Conservation (phyloP, 768 basidiomycete species). For the Termitomyces sp. region DNA sequence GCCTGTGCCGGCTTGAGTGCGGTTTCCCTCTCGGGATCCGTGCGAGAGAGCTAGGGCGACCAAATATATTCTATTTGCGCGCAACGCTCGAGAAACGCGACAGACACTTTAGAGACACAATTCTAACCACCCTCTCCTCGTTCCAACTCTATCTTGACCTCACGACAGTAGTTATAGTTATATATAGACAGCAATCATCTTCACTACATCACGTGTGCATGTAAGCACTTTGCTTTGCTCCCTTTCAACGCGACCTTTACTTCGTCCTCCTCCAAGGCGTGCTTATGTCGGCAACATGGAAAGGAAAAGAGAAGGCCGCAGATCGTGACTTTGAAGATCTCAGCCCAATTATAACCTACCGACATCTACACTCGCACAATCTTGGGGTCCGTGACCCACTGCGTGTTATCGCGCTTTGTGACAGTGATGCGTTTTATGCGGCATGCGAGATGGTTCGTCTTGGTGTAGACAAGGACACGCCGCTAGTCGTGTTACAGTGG, state of each 20-base stretch:
- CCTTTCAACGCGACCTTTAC: neutral
- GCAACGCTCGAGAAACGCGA: no score
- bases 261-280: no score
- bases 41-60: no score
- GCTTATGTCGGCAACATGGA: slow-evolving; percentile 27
- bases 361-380: slow-evolving; percentile 65
- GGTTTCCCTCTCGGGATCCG: no score
- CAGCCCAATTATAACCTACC: slow-evolving; percentile 68
- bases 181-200: no score
- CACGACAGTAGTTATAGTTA: no score
- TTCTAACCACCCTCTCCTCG: no score
- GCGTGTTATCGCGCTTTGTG: slow-evolving; percentile 84
- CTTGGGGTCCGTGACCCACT: slow-evolving; percentile 72
- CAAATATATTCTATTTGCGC: no score
- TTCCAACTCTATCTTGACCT: no score
- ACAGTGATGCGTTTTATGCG: slow-evolving; percentile 83
- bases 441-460: slow-evolving; percentile 86
- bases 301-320: slow-evolving; percentile 50
- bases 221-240: neutral
- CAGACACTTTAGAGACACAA: no score
- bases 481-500: slow-evolving; percentile 88
- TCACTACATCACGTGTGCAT: neutral
- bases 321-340: slow-evolving; percentile 54
- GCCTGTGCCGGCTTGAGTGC: no score
- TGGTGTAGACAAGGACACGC: slow-evolving; percentile 50